Conservation (phyloP, 352 stramenopile species). For the Saprolegnia parasitica region DNA sequence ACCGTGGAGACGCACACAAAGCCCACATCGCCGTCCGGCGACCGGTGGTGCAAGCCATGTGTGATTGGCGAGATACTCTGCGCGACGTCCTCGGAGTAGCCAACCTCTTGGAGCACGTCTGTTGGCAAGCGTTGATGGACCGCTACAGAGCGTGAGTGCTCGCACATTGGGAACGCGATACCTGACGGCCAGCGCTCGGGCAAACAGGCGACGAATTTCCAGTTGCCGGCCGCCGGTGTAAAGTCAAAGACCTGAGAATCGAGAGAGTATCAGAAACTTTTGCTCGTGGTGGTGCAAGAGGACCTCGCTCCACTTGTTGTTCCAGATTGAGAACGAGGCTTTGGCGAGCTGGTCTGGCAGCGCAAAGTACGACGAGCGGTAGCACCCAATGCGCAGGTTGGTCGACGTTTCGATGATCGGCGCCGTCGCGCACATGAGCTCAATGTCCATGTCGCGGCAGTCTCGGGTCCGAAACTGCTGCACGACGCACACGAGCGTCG, state of each 20-base stretch:
- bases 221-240: slow-evolving; percentile 9
- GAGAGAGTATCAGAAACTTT: not conserved
- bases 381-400: slow-evolving; percentile 56
- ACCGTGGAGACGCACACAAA: slow-evolving; percentile 26
- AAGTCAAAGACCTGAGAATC: slow-evolving; percentile 24
- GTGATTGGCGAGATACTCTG: slow-evolving; percentile 5
- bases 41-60: slow-evolving; percentile 9
- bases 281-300: not conserved
- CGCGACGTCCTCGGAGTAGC: slow-evolving; percentile 2
- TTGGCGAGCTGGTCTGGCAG: slow-evolving; percentile 61
- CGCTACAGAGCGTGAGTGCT: not conserved
- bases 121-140: slow-evolving; percentile 18
- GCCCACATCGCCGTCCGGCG: slow-evolving; percentile 12
- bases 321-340: slow-evolving; percentile 69
- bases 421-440: slow-evolving; percentile 62
- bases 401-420: slow-evolving; percentile 67
- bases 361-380: slow-evolving; percentile 61
- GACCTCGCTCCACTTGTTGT: slow-evolving; percentile 81
- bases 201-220: not conserved
- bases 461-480: slow-evolving; percentile 74
- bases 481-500: slow-evolving; percentile 55
- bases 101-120: slow-evolving; percentile 11
- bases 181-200: not conserved
- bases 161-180: not conserved
- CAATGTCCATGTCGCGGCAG: slow-evolving; percentile 55